Evolutionary conservation across 345 rosid species (phyloP).

Genomic region (Noccaea bulbosa): DNA sequence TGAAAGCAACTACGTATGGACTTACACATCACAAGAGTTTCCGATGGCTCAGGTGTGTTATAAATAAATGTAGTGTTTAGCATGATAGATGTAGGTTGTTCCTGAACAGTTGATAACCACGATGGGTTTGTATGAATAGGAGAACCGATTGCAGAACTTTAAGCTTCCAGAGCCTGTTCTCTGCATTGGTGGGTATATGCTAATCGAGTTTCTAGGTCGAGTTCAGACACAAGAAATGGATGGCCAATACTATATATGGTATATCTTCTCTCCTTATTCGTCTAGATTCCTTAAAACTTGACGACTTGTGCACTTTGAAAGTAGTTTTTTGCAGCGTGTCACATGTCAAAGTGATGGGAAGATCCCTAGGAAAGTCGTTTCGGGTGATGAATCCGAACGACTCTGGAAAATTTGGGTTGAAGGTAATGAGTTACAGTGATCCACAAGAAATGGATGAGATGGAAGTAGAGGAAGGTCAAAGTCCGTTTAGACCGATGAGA

Average conservation of each 20-base stretch:
- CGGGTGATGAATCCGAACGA: constrained; percentile 51
- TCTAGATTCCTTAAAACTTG: background rate
- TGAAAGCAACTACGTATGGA: constrained; percentile 64
- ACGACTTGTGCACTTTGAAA: constrained; percentile 20
- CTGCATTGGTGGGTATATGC: constrained; percentile 81
- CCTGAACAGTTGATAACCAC: constrained; percentile 1
- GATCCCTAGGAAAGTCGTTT: constrained; percentile 61
- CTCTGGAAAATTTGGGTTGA: constrained; percentile 55
- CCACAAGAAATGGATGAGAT: constrained; percentile 39
- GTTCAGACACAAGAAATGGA: constrained; percentile 87
- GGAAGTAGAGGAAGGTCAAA: constrained; percentile 14
- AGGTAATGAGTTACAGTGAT: constrained; percentile 50
- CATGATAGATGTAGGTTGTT: constrained; percentile 2
- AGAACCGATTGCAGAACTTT: constrained; percentile 69
- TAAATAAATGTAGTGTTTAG: constrained; percentile 14
- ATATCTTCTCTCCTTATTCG: constrained; percentile 16
- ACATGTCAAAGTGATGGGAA: constrained; percentile 69
- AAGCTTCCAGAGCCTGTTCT: constrained; percentile 87
- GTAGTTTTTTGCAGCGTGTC: constrained; percentile 59
- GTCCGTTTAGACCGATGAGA: constrained; percentile 40
- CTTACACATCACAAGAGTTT: constrained; percentile 84
- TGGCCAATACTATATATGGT: constrained; percentile 88
- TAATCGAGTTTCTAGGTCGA: constrained; percentile 83
- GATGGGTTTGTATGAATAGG: constrained; percentile 54
- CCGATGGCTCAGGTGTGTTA: constrained; percentile 85